These are phyloP conservation scores for Pythium sp. DNA, from an alignment of 352 stramenopile species.

Conservation along the genomic window DNA sequence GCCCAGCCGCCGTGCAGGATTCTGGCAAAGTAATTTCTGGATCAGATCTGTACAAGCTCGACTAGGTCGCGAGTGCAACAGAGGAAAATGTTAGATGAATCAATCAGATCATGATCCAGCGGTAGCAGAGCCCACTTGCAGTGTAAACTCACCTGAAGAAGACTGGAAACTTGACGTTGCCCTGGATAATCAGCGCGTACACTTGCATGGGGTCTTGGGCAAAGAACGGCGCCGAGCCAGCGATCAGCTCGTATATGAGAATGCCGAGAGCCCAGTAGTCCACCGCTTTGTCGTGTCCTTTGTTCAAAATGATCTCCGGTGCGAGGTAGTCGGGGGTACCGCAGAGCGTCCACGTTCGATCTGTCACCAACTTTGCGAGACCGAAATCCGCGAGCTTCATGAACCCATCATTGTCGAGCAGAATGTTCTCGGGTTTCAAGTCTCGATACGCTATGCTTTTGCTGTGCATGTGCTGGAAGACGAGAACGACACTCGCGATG, in stretches of 20 bases:
- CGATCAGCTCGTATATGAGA: constrained; percentile 89
- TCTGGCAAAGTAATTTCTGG: constrained; percentile 84
- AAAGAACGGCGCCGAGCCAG: constrained; percentile 85
- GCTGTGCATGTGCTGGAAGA: constrained; percentile 89
- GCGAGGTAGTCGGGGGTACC: constrained; percentile 92
- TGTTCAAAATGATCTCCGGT: constrained; percentile 91
- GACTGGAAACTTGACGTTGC: constrained; percentile 81
- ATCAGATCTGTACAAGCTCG: constrained; percentile 79
- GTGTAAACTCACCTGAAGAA: constrained; percentile 60
- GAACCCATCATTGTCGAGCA: constrained; percentile 82
- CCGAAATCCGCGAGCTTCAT: constrained; percentile 92
- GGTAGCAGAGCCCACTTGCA: neutral
- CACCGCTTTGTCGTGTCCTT: constrained; percentile 87
- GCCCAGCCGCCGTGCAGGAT: constrained; percentile 62
- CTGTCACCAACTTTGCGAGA: constrained; percentile 86
- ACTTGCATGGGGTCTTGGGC: constrained; percentile 90
- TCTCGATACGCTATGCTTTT: constrained; percentile 91
- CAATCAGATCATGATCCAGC: neutral
- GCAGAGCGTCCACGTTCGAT: constrained; percentile 89
- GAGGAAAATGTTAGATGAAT: neutral
- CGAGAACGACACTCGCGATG: constrained; percentile 86
- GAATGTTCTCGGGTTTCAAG: constrained; percentile 89
- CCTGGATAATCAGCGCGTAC: constrained; percentile 89
- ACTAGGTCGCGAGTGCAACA: constrained; percentile 20
- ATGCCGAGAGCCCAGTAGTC: constrained; percentile 92